Base-by-base conservation (phyloP, 345 rosid species). In the Brassica nigra region DNA sequence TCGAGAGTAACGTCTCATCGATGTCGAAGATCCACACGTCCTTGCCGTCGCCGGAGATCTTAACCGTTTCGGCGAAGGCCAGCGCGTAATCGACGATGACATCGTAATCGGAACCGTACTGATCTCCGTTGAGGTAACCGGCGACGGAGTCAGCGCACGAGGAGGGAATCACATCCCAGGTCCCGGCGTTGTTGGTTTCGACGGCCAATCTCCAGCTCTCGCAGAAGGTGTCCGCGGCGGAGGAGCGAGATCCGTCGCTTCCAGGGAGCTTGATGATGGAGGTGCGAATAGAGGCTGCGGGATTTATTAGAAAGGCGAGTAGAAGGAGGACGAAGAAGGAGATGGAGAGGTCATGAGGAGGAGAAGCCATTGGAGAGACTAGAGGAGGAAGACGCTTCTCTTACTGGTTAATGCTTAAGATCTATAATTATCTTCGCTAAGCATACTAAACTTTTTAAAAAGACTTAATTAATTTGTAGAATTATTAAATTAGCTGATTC, bases 21-120 rank as follows among this genome's bases (percentile, higher is more conserved):
- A 94, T 71, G 70, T 94, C 98, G 80, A 94, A 94, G 67, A 94
- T 88, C 98, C 98, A 94, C 1, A 92, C 93, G 75, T 94, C 96
- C 75, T 80, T 89, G 37, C 91, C 94, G 75, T 89, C 93, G 20
- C 84, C 76, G 16, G 79, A 71, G 33, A 86, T 42, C 70, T 80
- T 49, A 28, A 90, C 76, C 33, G 86, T 4, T 78, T 68, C 52
- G 9, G 95, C 97, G 71, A 84, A 89, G 10, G 70, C 76, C 6
- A 84, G 20, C 2, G 95, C 79, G 59, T 78, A 85, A 20, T 76
- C 66, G 5, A 90, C 85, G 42, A 72, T 83, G 71, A 85, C 29
- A 29, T 34, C 69, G 59, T 84, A 88, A 82, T 94, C 97, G 42
- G 97, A 94, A 2, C 9, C 28, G 81, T 84, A 91, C 27, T 83